Evolutionary conservation across 2,329 filamentous ascomycete genomes (phyloP).

Genomic region (Microdochium paspali): DNA sequence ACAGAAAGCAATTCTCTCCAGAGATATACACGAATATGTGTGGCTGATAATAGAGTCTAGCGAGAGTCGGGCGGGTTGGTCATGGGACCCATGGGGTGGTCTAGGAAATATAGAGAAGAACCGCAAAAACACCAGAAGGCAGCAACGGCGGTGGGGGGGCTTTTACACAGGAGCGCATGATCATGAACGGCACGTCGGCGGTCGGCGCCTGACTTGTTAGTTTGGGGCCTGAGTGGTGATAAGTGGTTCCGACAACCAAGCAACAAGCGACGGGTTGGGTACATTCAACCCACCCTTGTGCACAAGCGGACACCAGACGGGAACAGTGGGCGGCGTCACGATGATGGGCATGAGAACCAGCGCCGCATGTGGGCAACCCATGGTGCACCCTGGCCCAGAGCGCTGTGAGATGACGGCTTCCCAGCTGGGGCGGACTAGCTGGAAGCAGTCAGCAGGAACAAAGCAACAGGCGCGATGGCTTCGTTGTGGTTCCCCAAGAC

Average conservation of each 20-base stretch:
- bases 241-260: background rate
- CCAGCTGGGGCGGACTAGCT: background rate
- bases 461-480: too few species aligned
- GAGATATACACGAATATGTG: too few species aligned
- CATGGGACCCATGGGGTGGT: too few species aligned
- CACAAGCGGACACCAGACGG: background rate
- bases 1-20: too few species aligned
- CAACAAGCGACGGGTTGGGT: background rate
- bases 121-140: too few species aligned
- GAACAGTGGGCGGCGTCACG: background rate
- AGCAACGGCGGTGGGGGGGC: background rate
- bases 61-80: too few species aligned
- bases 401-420: background rate
- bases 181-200: background rate
- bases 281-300: background rate
- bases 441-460: background rate
- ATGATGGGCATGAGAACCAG: background rate
- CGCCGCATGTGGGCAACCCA: background rate
- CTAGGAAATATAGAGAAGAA: too few species aligned
- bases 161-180: background rate
- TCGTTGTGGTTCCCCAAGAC: background rate
- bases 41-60: too few species aligned
- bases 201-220: background rate
- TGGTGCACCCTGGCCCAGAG: background rate
- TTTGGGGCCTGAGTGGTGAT: background rate